Evolutionary conservation across 73 alveolate genomes (phyloP), one percentile per base, ranked within the genome.

Genomic region (Halteria grandinella): DNA sequence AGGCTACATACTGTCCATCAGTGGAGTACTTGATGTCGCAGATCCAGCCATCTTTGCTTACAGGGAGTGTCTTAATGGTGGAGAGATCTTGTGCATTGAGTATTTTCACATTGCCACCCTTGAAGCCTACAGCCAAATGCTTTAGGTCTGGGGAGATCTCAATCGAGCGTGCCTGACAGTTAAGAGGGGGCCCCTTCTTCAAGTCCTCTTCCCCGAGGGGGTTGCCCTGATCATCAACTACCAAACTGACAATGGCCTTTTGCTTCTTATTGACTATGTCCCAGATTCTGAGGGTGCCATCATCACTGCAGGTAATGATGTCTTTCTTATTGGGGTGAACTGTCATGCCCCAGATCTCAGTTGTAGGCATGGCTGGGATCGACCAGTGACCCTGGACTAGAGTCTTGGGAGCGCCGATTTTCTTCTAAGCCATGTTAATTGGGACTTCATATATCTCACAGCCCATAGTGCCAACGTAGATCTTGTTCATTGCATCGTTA

Each of bases 21-120:
- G 99, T 99, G 43, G 98, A 93, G 92, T 91, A 97, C 70, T 97
- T 59, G 17, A 96, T 91, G 79, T 93, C 94, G 83, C 75, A 93
- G 3, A 95, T 62, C 88, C 91, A 87, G 71, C n/a, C n/a, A n/a
- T n/a, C n/a, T n/a, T n/a, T n/a, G n/a, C n/a, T n/a, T n/a, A n/a
- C n/a, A n/a, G n/a, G n/a, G n/a, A n/a, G n/a, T n/a, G n/a, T n/a
- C n/a, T n/a, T n/a, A n/a, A n/a, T n/a, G n/a, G n/a, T n/a, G n/a
- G n/a, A n/a, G n/a, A n/a, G n/a, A n/a, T n/a, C n/a, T n/a, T n/a
- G n/a, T n/a, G n/a, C n/a, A n/a, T n/a, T n/a, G n/a, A n/a, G n/a
- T n/a, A n/a, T n/a, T n/a, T n/a, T n/a, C n/a, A 93, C 88, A 41
- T 91, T 92, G 20, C 99, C 99, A 63, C 91, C 98, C 69, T 91